A percentile compares a stretch with the other conserved stretches of the same genome.
Conservation (phyloP, 345 rosid genomes). For the Bruguiera gymnorhiza region DNA sequence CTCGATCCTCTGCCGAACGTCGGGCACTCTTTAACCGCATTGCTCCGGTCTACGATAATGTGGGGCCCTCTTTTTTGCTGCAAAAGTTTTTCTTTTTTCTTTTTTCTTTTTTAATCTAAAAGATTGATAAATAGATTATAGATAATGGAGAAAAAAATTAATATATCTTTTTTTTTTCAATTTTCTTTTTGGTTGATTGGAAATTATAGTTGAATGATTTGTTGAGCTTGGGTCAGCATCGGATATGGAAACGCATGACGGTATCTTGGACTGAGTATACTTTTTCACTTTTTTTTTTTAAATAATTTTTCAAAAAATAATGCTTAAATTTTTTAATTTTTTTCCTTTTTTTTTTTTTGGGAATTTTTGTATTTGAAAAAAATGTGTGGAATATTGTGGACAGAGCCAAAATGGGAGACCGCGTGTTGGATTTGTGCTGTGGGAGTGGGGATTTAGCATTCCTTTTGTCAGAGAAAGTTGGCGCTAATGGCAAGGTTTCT, state of each 20-base stretch:
- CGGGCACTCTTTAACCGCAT: slow-evolving; percentile 68
- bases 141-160: too few species aligned
- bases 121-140: too few species aligned
- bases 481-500: slow-evolving; percentile 55
- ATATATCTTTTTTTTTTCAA: background rate
- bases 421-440: slow-evolving; percentile 82
- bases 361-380: background rate
- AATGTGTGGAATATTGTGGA: slow-evolving; percentile 6
- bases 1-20: slow-evolving; percentile 51
- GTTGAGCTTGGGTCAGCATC: slow-evolving; percentile 80
- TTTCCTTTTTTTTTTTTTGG: background rate
- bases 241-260: slow-evolving; percentile 85
- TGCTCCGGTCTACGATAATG: slow-evolving; percentile 85
- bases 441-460: slow-evolving; percentile 90
- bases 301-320: too few species aligned
- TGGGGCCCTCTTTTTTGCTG: slow-evolving; percentile 9
- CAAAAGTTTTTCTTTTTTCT: background rate
- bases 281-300: background rate
- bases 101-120: background rate
- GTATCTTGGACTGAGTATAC: slow-evolving; percentile 62
- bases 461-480: slow-evolving; percentile 78
- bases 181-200: background rate
- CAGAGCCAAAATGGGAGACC: slow-evolving; percentile 66
- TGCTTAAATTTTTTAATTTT: background rate
- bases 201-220: slow-evolving; percentile 64